These are phyloP conservation scores for Talaromyces wortmannii DNA, from an alignment of 495 filamentous ascomycete genomes.

Conservation along the genomic window DNA sequence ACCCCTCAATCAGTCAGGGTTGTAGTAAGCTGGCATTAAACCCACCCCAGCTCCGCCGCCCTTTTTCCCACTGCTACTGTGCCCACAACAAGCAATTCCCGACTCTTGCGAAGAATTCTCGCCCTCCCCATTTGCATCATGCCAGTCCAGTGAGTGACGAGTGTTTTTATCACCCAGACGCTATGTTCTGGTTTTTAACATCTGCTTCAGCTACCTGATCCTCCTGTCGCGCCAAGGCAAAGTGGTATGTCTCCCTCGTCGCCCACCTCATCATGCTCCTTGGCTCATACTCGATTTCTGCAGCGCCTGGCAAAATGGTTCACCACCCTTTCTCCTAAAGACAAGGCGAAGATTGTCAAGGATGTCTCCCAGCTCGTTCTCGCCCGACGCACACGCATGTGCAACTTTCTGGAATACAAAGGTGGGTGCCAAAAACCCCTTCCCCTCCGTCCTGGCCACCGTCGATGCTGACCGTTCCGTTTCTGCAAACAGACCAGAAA, in stretches of 20 bases:
- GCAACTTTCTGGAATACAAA: constrained; percentile 99
- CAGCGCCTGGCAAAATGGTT: constrained; percentile 99
- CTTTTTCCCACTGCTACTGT: neutral
- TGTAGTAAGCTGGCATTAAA: neutral
- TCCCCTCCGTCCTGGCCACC: constrained; percentile 2
- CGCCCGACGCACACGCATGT: constrained; percentile 93
- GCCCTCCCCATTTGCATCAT: neutral
- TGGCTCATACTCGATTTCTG: constrained; percentile 19
- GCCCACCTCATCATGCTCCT: constrained; percentile 20
- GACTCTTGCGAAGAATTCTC: neutral
- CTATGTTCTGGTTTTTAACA: neutral
- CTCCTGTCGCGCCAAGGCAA: constrained; percentile 96
- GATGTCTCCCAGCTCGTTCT: constrained; percentile 98
- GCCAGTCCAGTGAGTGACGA: constrained; percentile 7
- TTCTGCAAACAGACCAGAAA: constrained; percentile 68
- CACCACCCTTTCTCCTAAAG: constrained; percentile 93
- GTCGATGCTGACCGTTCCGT: constrained; percentile 6
- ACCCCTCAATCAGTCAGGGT: neutral
- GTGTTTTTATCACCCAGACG: neutral
- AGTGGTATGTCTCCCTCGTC: constrained; percentile 68
- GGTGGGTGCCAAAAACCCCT: constrained; percentile 37
- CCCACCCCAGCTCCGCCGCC: neutral
- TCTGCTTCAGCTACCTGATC: constrained; percentile 76
- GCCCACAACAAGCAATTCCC: neutral
- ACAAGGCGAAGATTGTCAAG: constrained; percentile 99